Percentiles rank a stretch among this genome's conserved stretches.
These are phyloP conservation scores for Henckelia pumila DNA, from an alignment of 257 asterid genomes.

Conservation along the genomic window DNA sequence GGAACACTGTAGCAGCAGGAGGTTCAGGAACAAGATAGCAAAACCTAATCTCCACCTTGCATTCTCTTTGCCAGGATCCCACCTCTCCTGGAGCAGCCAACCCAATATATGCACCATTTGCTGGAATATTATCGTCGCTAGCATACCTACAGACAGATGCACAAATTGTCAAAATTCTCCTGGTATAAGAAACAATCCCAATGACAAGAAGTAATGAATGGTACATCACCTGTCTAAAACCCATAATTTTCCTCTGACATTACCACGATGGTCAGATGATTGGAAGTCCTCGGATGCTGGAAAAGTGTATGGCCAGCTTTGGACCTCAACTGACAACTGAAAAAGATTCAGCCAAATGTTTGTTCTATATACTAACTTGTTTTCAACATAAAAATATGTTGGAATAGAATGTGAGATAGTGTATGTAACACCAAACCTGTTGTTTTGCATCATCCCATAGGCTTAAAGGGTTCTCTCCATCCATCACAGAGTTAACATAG, in stretches of 20 bases:
- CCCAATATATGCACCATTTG: constrained; percentile 72
- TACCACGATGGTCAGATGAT: constrained; percentile 59
- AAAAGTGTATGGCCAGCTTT: constrained; percentile 80
- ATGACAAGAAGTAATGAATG: constrained; percentile 6
- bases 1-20: neutral
- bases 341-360: constrained; percentile 1
- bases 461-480: constrained; percentile 34
- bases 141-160: constrained; percentile 35
- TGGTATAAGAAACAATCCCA: neutral
- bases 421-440: constrained; percentile 39
- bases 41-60: constrained; percentile 49
- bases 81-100: constrained; percentile 72
- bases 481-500: constrained; percentile 55
- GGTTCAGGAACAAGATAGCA: neutral
- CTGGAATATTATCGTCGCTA: constrained; percentile 44
- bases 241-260: constrained; percentile 53
- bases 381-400: neutral
- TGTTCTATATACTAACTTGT: neutral
- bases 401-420: neutral
- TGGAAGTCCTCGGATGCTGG: constrained; percentile 77
- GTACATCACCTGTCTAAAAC: constrained; percentile 66
- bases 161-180: neutral
- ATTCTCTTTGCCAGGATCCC: constrained; percentile 86
- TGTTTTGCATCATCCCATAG: constrained; percentile 75
- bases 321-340: constrained; percentile 47